Conservation (phyloP, 179 eudicot genomes). For the Heliamphora pulchella region DNA sequence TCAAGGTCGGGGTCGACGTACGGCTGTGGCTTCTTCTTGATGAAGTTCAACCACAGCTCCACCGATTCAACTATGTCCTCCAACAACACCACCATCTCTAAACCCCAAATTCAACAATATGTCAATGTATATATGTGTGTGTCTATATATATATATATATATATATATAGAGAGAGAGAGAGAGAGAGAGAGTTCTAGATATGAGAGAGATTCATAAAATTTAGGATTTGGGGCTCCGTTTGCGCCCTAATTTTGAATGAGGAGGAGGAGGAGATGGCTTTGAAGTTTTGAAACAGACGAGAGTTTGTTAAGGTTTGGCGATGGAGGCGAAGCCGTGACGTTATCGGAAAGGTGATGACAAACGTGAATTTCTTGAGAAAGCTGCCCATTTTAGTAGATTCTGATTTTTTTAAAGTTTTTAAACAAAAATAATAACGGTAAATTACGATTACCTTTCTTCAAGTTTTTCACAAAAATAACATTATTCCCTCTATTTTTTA, state of each 20-base stretch:
- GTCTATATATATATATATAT: background rate
- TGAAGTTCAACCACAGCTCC: conserved; percentile 61
- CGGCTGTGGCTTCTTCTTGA: conserved; percentile 39
- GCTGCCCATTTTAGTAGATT: too few relatives aligned
- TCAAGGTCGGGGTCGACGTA: conserved; percentile 73
- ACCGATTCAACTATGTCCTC: conserved; percentile 47
- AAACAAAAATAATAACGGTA: too few relatives aligned
- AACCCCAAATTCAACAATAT: conserved; percentile 8
- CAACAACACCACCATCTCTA: conserved; percentile 37
- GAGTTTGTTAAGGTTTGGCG: background rate
- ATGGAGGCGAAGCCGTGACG: conserved; percentile 14
- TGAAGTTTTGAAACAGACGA: background rate
- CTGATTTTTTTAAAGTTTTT: too few relatives aligned
- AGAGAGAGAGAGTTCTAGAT: background rate
- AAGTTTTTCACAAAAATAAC: too few relatives aligned
- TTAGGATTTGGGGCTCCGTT: background rate
- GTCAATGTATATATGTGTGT: too few relatives aligned
- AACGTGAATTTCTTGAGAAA: too few relatives aligned
- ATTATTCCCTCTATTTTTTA: too few relatives aligned
- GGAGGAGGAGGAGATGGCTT: too few relatives aligned
- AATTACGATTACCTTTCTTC: too few relatives aligned
- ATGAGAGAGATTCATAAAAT: too few relatives aligned
- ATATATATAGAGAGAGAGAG: too few relatives aligned
- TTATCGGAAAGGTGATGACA: background rate
- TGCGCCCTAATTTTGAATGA: background rate